Percentiles rank a stretch among this genome's conserved stretches.
phyloP scores from a whole-genome alignment of 1,284 basidiomycete genomes.

The Macrocystidia cucumis region DNA sequence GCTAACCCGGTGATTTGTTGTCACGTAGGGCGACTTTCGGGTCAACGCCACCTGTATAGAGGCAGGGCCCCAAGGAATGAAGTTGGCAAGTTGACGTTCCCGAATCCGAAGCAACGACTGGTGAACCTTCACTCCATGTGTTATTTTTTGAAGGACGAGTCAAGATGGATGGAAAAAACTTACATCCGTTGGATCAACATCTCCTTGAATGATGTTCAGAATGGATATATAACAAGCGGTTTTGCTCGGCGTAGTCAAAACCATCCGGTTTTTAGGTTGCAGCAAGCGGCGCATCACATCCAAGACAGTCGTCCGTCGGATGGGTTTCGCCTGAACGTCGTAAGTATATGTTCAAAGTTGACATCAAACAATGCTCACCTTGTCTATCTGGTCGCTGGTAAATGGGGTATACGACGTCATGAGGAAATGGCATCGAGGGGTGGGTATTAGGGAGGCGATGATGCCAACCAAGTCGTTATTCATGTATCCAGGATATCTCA shows the following conservation, averaged over 20 bases:
- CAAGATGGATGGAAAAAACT: slow-evolving; percentile 14
- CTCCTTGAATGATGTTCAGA: slow-evolving; percentile 97
- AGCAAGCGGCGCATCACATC: slow-evolving; percentile 98
- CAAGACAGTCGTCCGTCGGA: slow-evolving; percentile 90
- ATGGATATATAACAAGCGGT: slow-evolving; percentile 96
- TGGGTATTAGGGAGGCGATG: slow-evolving; percentile 95
- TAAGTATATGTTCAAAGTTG: neutral
- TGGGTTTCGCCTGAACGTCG: slow-evolving; percentile 65
- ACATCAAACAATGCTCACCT: slow-evolving; percentile 36
- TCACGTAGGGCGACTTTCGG: slow-evolving; percentile 84
- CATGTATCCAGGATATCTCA: slow-evolving; percentile 99
- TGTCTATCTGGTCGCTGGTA: slow-evolving; percentile 92
- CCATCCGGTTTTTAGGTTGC: slow-evolving; percentile 98
- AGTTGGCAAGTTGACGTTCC: slow-evolving; percentile 93
- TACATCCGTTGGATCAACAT: slow-evolving; percentile 97
- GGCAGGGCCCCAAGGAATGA: slow-evolving; percentile 99
- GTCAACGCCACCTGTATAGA: slow-evolving; percentile 97
- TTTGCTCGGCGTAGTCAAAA: slow-evolving; percentile 89
- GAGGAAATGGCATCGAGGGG: slow-evolving; percentile 97
- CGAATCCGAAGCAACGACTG: slow-evolving; percentile 95
- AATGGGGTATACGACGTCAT: slow-evolving; percentile 99
- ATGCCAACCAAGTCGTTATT: slow-evolving; percentile 99
- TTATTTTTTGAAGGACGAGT: slow-evolving; percentile 1
- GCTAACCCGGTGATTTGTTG: slow-evolving; percentile 87
- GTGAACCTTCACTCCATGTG: slow-evolving; percentile 59